Base-by-base conservation (phyloP, 495 filamentous ascomycete species). In the Hyaloscypha hepaticicola region DNA sequence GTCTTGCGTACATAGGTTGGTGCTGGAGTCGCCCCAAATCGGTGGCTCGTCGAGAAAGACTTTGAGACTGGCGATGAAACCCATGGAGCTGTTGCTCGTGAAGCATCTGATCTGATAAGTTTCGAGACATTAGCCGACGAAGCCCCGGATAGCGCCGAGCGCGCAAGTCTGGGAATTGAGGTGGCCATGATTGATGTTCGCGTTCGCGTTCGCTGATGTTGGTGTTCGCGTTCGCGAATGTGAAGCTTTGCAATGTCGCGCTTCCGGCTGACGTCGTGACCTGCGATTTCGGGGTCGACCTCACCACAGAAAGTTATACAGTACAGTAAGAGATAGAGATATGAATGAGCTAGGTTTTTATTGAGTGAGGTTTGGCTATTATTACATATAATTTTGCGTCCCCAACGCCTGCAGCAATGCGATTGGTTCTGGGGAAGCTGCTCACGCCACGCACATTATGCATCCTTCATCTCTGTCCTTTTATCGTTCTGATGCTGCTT, bases 401-500 rank as follows among this genome's bases (percentile, higher is more conserved):
- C 53, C 22, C 3, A 21, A 33, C 25, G 25, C 34, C 56, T 25
- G 53, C 11, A 22, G 33, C 16, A n/a, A 25, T 57, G 19, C 7
- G 11, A 19, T 26, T 26, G 29, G 19, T 55, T 25, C 57, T 25
- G 16, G 26, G 16, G 9, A 2, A 64, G n/a, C 16, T 22, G 26
- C 51, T 25, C 25, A 48, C 29, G 19, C 51, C 25, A 33, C 55
- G 34, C 29, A 7, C 41, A 53, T 68, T 72, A 82, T 48, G 75
- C 78, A 73, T 95, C 87, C 72, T 92, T 92, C 29, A 82, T 87
- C 69, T 82, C 80, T 0, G 93, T 97, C 72, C 95, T 85, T 74
- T 88, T 77, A 71, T 93, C 86, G 75, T 99, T 99, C 53, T 93
- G 88, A 66, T 96, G 88, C 63, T 79, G 82, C 76, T 96, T 96